These are phyloP conservation scores for Boletus patriciae DNA, from an alignment of 768 basidiomycete genomes.

Conservation along the genomic window DNA sequence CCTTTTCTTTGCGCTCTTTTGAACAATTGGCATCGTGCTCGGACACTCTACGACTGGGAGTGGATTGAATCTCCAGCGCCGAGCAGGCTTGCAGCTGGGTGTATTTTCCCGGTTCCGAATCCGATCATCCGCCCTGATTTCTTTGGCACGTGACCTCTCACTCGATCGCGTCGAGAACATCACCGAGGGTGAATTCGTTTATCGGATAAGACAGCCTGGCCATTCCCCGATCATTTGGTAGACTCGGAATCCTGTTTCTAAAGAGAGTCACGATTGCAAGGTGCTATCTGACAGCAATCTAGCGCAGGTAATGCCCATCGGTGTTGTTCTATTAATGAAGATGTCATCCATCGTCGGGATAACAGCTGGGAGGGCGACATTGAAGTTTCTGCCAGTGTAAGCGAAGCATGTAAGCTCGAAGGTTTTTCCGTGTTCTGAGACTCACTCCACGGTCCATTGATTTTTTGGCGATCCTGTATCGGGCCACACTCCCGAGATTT, in stretches of 20 bases:
- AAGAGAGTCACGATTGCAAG: neutral
- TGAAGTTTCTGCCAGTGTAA: neutral
- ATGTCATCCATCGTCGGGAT: neutral
- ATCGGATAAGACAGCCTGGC: neutral
- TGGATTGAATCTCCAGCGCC: neutral
- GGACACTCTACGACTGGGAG: neutral
- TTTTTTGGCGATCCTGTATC: neutral
- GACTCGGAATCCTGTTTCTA: neutral
- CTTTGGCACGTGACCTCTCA: constrained; percentile 18
- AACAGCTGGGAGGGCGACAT: neutral
- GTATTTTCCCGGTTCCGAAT: neutral
- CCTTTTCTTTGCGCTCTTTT: constrained; percentile 53
- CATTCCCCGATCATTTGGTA: neutral
- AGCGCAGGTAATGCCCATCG: neutral
- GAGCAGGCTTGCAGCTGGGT: neutral
- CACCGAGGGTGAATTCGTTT: no score
- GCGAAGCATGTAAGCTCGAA: neutral
- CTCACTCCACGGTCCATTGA: constrained; percentile 44
- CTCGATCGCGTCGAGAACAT: neutral
- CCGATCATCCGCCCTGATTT: neutral
- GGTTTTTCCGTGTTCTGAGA: constrained; percentile 46
- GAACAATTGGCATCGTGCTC: constrained; percentile 40
- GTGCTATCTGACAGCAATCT: neutral
- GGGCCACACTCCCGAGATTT: neutral
- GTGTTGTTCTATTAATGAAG: neutral